Evolutionary conservation across 1,284 basidiomycete species (phyloP).

Genomic region (Cryptococcus neoformans): DNA sequence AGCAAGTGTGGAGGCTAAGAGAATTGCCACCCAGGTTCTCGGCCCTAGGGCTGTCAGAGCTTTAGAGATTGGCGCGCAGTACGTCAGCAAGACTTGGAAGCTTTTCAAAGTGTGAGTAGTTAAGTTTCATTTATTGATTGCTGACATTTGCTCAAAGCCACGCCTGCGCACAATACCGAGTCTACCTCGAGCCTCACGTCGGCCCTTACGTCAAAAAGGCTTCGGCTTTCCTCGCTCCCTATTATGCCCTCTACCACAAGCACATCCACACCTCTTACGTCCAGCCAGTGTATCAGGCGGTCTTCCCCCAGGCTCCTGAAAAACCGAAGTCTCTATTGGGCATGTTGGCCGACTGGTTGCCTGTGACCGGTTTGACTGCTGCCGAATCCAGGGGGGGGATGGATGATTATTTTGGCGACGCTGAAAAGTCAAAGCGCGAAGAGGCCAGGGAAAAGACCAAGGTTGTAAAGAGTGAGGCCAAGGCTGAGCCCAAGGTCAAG

Average conservation of each 20-base stretch:
- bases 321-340: conserved; percentile 35
- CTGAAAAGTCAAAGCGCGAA: conserved; percentile 4
- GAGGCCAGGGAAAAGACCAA: conserved; percentile 14
- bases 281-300: conserved; percentile 15
- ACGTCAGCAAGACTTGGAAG: conserved; percentile 13
- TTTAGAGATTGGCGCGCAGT: conserved; percentile 14
- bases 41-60: conserved; percentile 25
- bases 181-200: conserved; percentile 26
- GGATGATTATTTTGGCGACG: conserved; percentile 19
- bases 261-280: conserved; percentile 26
- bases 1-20: conserved; percentile 22
- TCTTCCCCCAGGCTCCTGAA: conserved; percentile 26
- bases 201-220: conserved; percentile 19
- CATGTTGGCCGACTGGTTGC: conserved; percentile 37
- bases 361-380: conserved; percentile 12
- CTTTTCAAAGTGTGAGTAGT: conserved; percentile 31
- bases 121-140: not conserved
- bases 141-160: conserved; percentile 11
- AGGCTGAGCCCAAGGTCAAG: conserved; percentile 6
- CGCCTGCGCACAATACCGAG: conserved; percentile 15
- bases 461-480: conserved; percentile 5
- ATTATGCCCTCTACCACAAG: conserved; percentile 16
- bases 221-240: conserved; percentile 14
- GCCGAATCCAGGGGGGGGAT: conserved; percentile 22
- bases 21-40: conserved; percentile 25